phyloP scores from a whole-genome alignment of 345 rosid species.

The Eucalyptus pauciflora region DNA sequence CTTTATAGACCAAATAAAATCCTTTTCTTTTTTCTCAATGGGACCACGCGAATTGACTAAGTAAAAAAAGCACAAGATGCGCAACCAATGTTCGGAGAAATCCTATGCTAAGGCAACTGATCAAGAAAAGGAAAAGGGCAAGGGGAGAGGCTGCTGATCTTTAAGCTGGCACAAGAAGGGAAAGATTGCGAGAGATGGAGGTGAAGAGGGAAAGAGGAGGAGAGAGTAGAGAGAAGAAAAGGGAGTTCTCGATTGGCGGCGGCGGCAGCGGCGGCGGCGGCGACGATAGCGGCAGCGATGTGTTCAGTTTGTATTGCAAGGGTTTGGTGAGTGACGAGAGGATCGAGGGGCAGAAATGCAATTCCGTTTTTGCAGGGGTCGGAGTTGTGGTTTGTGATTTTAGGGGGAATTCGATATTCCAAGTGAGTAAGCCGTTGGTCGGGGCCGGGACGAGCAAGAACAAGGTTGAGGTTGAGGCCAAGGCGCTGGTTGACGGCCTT shows the following conservation, averaged over 20 bases:
- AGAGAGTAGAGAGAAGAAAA: background rate
- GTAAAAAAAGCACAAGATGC: background rate
- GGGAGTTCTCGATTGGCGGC: background rate
- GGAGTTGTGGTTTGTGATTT: conserved; percentile 24
- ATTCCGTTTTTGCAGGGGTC: background rate
- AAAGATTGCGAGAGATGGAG: background rate
- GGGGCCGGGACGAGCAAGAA: conserved; percentile 11
- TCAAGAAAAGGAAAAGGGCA: background rate
- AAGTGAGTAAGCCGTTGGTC: conserved; percentile 13
- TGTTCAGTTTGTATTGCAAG: conserved; percentile 11
- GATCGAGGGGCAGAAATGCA: background rate
- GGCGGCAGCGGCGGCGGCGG: background rate
- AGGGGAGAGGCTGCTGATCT: background rate
- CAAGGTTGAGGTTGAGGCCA: conserved; percentile 14
- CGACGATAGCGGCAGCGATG: background rate
- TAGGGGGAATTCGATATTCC: conserved; percentile 8
- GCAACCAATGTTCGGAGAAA: background rate
- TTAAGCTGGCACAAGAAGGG: background rate
- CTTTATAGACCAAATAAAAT: background rate
- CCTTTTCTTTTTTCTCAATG: background rate
- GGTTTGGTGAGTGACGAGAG: conserved; percentile 15
- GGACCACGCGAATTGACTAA: background rate
- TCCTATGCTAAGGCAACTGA: background rate
- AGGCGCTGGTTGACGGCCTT: conserved; percentile 53
- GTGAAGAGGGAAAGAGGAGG: background rate